Evolutionary conservation across 2,329 filamentous ascomycete species (phyloP), one percentile per base, ranked within the genome.

Genomic region (Claviceps spartinae): DNA sequence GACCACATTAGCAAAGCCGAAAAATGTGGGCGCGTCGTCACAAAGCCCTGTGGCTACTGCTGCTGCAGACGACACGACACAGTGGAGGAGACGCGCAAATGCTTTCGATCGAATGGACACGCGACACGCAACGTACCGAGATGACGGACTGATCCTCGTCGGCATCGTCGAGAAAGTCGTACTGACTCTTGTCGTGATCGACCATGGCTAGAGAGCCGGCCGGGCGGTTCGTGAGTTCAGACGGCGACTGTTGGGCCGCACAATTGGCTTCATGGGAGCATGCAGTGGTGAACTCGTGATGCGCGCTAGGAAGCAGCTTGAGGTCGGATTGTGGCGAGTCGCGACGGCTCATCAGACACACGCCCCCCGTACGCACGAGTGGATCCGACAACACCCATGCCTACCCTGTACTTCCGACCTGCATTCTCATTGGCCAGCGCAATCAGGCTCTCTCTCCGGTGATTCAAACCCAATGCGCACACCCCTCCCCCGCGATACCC

Each of bases 121-220:
- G 18, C 20, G 44, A 41, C 30, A 37, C 38, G 9, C 11, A 38
- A 60, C 59, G 47, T 57, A 70, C 67, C 58, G 67, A 69, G 57
- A 70, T 66, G 58, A 75, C 70, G 54, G 72, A 73, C 63, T 70
- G 70, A 59, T 75, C 72, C 59, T 73, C 72, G 58, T 72, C 67
- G 60, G 64, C 67, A 62, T 74, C 72, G 53, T 73, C 70, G 50
- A 69, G 63, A 61, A 72, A 73, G 60, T 64, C 70, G 65, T 74
- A 69, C 55, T 70, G 67, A 26, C 40, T 49, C 59, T 67, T 65
- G 59, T 72, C 70, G 54, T 65, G 61, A 54, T 70, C 68, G 60
- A 68, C 67, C 69, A 72, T 72, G 64, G 63, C 66, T 51, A 51
- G 53, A 52, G 53, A 45, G 53, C 52, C 53, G 37, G 48, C 47